Conservation (phyloP, 345 rosid species). For the Arabis alpina region DNA sequence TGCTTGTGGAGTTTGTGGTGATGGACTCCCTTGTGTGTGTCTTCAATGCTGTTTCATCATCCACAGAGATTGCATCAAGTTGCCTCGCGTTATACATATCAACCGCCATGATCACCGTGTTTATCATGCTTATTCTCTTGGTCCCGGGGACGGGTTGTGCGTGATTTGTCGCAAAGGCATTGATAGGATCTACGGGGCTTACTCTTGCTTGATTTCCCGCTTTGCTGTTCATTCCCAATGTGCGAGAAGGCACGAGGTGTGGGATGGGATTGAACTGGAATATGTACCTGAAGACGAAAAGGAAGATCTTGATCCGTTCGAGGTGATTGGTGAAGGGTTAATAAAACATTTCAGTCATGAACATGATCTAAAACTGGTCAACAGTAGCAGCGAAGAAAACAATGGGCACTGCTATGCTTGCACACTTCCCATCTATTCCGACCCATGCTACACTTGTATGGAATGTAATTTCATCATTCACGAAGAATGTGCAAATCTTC, state of each 20-base stretch:
- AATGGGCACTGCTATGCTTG: conserved; percentile 8
- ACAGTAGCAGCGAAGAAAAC: not conserved
- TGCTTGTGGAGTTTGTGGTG: not conserved
- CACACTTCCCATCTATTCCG: not conserved
- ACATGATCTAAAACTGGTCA: not conserved
- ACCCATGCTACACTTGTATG: not conserved
- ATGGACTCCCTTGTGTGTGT: not conserved
- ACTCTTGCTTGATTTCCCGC: not conserved
- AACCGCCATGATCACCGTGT: conserved; percentile 21
- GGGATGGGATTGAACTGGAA: conserved; percentile 1
- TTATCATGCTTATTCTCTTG: not conserved
- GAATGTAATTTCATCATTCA: conserved; percentile 4
- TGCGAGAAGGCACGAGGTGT: not conserved
- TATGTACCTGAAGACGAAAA: conserved; percentile 2
- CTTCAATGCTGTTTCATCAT: not conserved
- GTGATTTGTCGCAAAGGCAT: not conserved
- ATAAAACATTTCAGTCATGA: conserved; percentile 9
- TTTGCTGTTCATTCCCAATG: conserved; percentile 17
- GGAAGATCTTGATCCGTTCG: not conserved
- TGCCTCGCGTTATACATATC: conserved; percentile 21
- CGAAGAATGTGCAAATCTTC: not conserved
- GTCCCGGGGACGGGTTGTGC: not conserved
- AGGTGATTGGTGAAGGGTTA: not conserved
- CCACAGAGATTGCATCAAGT: not conserved
- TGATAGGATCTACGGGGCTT: not conserved